Conservation (phyloP, 805 yeast genomes). For the Metschnikowia santaceciliae region DNA sequence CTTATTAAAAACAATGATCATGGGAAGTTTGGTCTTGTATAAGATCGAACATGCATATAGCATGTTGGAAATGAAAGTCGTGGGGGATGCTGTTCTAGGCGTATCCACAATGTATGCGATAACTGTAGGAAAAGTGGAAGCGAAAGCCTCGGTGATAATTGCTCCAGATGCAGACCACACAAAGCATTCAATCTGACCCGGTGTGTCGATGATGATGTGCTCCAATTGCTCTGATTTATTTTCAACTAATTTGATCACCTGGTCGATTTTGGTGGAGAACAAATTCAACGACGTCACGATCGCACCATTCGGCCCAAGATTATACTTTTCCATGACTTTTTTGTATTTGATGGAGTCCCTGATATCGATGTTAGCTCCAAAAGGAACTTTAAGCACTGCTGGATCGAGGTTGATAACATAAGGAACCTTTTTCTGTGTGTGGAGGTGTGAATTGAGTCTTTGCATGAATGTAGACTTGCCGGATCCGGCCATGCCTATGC, state of each 20-base stretch:
- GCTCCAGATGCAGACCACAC: slow-evolving; percentile 98
- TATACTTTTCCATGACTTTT: slow-evolving; percentile 94
- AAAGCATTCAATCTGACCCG: slow-evolving; percentile 98
- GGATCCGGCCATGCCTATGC: slow-evolving; percentile 58
- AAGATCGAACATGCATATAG: slow-evolving; percentile 95
- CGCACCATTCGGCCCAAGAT: slow-evolving; percentile 97
- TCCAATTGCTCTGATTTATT: slow-evolving; percentile 56
- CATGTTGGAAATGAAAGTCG: slow-evolving; percentile 98
- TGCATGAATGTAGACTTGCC: slow-evolving; percentile 99
- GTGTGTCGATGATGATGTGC: slow-evolving; percentile 90
- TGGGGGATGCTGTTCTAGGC: slow-evolving; percentile 89
- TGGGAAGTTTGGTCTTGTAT: slow-evolving; percentile 93
- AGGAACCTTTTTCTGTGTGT: slow-evolving; percentile 68
- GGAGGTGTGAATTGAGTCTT: slow-evolving; percentile 84
- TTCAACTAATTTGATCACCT: slow-evolving; percentile 81
- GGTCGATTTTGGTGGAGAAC: slow-evolving; percentile 94
- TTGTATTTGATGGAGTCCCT: slow-evolving; percentile 94
- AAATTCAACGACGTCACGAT: slow-evolving; percentile 91
- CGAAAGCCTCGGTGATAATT: slow-evolving; percentile 93
- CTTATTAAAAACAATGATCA: slow-evolving; percentile 94
- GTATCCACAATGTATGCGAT: slow-evolving; percentile 96
- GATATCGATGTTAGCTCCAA: slow-evolving; percentile 90
- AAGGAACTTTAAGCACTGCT: slow-evolving; percentile 92
- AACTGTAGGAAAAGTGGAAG: slow-evolving; percentile 92
- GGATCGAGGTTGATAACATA: slow-evolving; percentile 95